Conservation (phyloP, 1,284 basidiomycete genomes). For the Cystobasidiaceae sp. region DNA sequence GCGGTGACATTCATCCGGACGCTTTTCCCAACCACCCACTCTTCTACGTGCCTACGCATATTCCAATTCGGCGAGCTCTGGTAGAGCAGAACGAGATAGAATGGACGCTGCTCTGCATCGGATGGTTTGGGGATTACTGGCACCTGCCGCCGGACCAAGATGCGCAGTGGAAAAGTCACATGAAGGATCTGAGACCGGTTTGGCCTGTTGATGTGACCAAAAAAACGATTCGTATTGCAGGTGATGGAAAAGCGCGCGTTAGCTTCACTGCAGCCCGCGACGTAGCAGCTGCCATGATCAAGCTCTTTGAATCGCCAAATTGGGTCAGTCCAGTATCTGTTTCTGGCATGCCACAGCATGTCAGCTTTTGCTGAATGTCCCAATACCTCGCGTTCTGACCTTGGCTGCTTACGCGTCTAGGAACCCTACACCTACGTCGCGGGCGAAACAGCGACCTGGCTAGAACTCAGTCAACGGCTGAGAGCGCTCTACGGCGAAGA, state of each 20-base stretch:
- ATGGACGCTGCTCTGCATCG: neutral
- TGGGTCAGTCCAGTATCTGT: neutral
- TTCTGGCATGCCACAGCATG: too few relatives aligned
- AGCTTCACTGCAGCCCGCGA: neutral
- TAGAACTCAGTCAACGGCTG: neutral
- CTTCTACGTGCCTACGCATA: neutral
- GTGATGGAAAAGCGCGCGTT: neutral
- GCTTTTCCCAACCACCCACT: neutral
- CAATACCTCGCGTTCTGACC: neutral
- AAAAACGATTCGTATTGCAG: neutral
- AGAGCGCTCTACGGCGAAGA: neutral
- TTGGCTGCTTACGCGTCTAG: neutral
- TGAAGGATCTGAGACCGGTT: neutral
- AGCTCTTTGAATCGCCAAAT: neutral
- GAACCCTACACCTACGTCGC: neutral
- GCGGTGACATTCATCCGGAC: neutral
- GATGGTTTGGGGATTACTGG: conserved; percentile 2
- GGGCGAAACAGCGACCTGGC: neutral
- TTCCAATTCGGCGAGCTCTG: neutral
- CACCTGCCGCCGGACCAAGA: neutral
- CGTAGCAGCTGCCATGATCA: neutral
- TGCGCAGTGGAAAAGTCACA: neutral
- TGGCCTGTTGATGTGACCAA: neutral
- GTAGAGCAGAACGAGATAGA: neutral
- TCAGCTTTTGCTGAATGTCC: too few relatives aligned